These are phyloP conservation scores for Aspergillus latus DNA, from an alignment of 2,329 filamentous ascomycete species.

Conservation along the genomic window DNA sequence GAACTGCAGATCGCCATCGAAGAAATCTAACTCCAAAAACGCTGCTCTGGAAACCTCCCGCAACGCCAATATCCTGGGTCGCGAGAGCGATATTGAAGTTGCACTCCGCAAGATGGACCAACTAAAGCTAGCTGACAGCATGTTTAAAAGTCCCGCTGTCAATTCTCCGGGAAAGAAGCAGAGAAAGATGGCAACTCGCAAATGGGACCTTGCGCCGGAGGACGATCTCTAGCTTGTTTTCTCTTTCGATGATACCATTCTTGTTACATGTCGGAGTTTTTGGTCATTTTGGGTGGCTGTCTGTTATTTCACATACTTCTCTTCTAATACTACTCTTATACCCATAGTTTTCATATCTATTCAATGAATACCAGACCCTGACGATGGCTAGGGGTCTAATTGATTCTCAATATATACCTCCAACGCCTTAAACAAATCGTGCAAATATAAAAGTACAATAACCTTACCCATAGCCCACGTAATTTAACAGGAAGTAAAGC, in stretches of 20 bases:
- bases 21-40: conserved; percentile 45
- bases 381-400: too few relatives aligned
- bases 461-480: background rate
- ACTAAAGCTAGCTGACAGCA: conserved; percentile 38
- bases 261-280: conserved; percentile 1
- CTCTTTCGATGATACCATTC: background rate
- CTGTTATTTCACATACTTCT: background rate
- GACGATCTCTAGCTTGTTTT: conserved; percentile 25
- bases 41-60: conserved; percentile 24
- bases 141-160: conserved; percentile 28
- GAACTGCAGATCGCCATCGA: conserved; percentile 62
- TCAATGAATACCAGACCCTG: too few relatives aligned
- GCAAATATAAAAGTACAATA: background rate
- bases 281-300: background rate
- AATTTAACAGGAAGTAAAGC: background rate
- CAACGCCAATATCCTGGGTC: conserved; percentile 32
- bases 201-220: conserved; percentile 49
- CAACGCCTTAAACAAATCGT: background rate
- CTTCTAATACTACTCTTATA: background rate
- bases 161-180: conserved; percentile 39
- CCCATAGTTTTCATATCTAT: background rate
- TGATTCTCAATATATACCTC: background rate
- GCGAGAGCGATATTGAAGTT: conserved; percentile 43
- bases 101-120: conserved; percentile 41
- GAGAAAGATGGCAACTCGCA: conserved; percentile 48